Percentiles rank a stretch among this genome's conserved stretches.
These are phyloP conservation scores for Haplographium delicatum DNA, from an alignment of 495 filamentous ascomycete species.

Conservation along the genomic window DNA sequence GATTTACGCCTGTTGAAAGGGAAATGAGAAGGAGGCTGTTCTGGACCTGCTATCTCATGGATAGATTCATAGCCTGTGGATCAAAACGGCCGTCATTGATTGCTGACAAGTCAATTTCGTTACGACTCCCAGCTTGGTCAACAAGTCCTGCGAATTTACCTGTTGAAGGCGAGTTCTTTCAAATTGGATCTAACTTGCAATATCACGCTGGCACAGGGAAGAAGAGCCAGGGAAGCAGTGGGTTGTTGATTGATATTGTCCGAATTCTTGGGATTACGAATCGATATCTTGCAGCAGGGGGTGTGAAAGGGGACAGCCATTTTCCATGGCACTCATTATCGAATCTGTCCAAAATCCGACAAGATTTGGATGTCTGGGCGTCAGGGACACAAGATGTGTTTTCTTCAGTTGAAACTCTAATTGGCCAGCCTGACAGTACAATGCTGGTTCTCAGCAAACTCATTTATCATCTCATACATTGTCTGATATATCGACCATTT, in stretches of 20 bases:
- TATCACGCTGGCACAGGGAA: slow-evolving; percentile 49
- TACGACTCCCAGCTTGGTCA: slow-evolving; percentile 58
- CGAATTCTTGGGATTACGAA: slow-evolving; percentile 79
- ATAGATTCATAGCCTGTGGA: slow-evolving; percentile 71
- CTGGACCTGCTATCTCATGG: slow-evolving; percentile 80
- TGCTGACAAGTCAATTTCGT: slow-evolving; percentile 64
- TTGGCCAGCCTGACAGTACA: slow-evolving; percentile 72
- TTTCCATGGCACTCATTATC: slow-evolving; percentile 86
- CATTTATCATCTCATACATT: slow-evolving; percentile 79
- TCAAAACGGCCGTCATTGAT: slow-evolving; percentile 74
- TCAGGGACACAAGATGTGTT: slow-evolving; percentile 76
- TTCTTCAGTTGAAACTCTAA: slow-evolving; percentile 49
- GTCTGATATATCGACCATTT: slow-evolving; percentile 79
- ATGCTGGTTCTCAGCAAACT: slow-evolving; percentile 75
- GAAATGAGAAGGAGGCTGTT: slow-evolving; percentile 73
- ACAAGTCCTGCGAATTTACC: slow-evolving; percentile 12
- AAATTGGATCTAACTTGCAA: slow-evolving; percentile 40
- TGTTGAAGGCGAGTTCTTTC: slow-evolving; percentile 70
- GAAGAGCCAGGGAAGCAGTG: slow-evolving; percentile 59
- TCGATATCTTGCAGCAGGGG: slow-evolving; percentile 75
- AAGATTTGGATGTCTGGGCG: slow-evolving; percentile 79
- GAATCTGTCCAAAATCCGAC: slow-evolving; percentile 77
- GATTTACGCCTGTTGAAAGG: slow-evolving; percentile 46
- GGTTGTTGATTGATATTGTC: slow-evolving; percentile 73
- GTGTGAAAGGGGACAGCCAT: slow-evolving; percentile 81